Evolutionary conservation across 306 rosid species (phyloP).

Genomic region (Rosa lucieae): DNA sequence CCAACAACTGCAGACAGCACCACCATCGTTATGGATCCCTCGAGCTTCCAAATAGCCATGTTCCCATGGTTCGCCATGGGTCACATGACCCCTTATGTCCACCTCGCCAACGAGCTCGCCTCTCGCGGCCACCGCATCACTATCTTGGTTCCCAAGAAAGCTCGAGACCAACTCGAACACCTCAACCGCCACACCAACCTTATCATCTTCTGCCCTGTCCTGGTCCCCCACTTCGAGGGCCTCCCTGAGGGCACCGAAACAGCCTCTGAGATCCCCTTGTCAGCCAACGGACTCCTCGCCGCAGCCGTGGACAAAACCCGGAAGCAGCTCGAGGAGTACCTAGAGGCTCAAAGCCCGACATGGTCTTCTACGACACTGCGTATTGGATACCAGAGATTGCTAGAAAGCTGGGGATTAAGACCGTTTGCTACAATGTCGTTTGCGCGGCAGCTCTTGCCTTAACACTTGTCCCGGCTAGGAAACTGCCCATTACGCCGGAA

Average conservation of each 20-base stretch:
- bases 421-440: slow-evolving; percentile 38
- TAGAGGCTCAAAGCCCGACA: slow-evolving; percentile 27
- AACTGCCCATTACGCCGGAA: slow-evolving; percentile 33
- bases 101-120: slow-evolving; percentile 54
- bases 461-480: slow-evolving; percentile 26
- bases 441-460: slow-evolving; percentile 39
- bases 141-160: slow-evolving; percentile 39
- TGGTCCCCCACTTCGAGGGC: slow-evolving; percentile 39
- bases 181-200: slow-evolving; percentile 37
- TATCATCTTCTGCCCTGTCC: slow-evolving; percentile 31
- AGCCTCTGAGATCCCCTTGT: slow-evolving; percentile 39
- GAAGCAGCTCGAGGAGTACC: slow-evolving; percentile 17
- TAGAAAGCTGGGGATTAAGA: slow-evolving; percentile 19
- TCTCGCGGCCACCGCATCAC: slow-evolving; percentile 39
- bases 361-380: slow-evolving; percentile 43
- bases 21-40: background rate
- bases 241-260: slow-evolving; percentile 46
- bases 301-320: slow-evolving; percentile 39
- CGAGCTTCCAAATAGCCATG: slow-evolving; percentile 38
- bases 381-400: slow-evolving; percentile 43
- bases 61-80: slow-evolving; percentile 61
- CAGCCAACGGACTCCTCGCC: slow-evolving; percentile 17
- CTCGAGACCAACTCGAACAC: slow-evolving; percentile 22
- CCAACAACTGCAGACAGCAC: background rate
- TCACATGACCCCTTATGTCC: slow-evolving; percentile 54